phyloP scores from a whole-genome alignment of 768 basidiomycete genomes.

The Pholiota microspora region DNA sequence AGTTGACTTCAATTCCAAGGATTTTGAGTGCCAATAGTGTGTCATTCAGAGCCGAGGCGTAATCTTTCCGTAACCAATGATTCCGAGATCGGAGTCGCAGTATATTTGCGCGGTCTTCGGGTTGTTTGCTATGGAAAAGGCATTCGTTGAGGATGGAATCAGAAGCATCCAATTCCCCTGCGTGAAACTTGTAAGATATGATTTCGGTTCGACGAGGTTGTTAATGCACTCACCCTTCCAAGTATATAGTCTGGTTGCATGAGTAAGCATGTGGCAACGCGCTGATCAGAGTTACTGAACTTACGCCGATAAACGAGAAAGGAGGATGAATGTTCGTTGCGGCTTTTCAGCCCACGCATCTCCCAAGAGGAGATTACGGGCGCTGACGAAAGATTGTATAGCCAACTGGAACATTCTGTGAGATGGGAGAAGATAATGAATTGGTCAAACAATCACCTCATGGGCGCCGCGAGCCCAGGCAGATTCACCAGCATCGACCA shows the following conservation, averaged over 20 bases:
- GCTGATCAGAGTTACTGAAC: slow-evolving; percentile 26
- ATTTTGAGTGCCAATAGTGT: slow-evolving; percentile 57
- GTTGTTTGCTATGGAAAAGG: slow-evolving; percentile 40
- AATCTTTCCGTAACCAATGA: slow-evolving; percentile 59
- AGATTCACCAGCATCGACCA: slow-evolving; percentile 69
- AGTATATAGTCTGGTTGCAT: slow-evolving; percentile 45
- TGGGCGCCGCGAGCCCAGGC: slow-evolving; percentile 74
- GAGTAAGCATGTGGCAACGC: too few relatives aligned
- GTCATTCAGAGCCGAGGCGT: slow-evolving; percentile 53
- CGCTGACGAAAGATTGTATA: slow-evolving; percentile 59
- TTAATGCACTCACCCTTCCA: slow-evolving; percentile 54
- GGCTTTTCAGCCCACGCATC: slow-evolving; percentile 54
- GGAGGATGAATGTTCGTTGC: slow-evolving; percentile 47
- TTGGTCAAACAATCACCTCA: slow-evolving; percentile 42
- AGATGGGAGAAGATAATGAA: not conserved
- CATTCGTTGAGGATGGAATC: slow-evolving; percentile 56
- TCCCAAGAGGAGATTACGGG: slow-evolving; percentile 49
- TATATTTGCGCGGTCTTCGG: slow-evolving; percentile 55
- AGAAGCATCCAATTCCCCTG: slow-evolving; percentile 55
- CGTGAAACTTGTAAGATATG: slow-evolving; percentile 1
- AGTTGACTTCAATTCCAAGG: slow-evolving; percentile 60
- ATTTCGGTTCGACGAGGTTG: too few relatives aligned
- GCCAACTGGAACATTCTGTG: slow-evolving; percentile 46
- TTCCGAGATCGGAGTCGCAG: slow-evolving; percentile 63
- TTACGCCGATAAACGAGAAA: slow-evolving; percentile 61